phyloP scores from a whole-genome alignment of 108 stramenopile species.

The Bacterosira constricta region DNA sequence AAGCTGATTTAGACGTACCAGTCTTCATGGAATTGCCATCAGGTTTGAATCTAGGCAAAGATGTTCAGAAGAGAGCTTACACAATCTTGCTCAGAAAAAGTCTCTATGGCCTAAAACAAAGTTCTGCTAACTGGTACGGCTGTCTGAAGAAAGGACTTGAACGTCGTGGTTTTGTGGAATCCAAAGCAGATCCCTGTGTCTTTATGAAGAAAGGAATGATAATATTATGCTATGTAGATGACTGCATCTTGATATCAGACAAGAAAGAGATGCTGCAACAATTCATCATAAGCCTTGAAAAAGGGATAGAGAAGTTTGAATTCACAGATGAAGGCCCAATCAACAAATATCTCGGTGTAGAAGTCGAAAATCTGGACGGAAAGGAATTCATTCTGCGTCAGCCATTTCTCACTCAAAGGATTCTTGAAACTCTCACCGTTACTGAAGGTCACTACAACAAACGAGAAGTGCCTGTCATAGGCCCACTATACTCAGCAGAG shows the following conservation, averaged over 20 bases:
- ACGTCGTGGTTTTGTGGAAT: constrained; percentile 1
- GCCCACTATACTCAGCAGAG: constrained; percentile 33
- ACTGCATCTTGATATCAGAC: constrained; percentile 9
- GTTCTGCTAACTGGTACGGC: background rate
- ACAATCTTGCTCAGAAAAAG: background rate
- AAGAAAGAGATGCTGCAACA: background rate
- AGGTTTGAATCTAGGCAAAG: background rate
- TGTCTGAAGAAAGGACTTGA: constrained; percentile 19
- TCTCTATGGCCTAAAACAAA: constrained; percentile 23
- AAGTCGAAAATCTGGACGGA: constrained; percentile 6
- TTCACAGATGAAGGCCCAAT: constrained; percentile 28
- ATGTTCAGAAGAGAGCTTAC: background rate
- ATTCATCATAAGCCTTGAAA: background rate
- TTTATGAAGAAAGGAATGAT: constrained; percentile 3
- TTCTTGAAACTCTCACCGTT: background rate
- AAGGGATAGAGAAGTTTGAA: constrained; percentile 15
- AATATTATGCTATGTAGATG: constrained; percentile 27
- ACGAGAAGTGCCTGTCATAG: background rate
- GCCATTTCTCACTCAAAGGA: constrained; percentile 24
- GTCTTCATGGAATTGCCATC: constrained; percentile 28
- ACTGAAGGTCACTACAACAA: background rate
- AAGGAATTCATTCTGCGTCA: constrained; percentile 17
- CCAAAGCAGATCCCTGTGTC: constrained; percentile 8
- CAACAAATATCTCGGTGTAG: constrained; percentile 28
- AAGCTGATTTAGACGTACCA: no score